phyloP scores from a whole-genome alignment of 306 rosid genomes.

The apple (Malus domestica) region DNA sequence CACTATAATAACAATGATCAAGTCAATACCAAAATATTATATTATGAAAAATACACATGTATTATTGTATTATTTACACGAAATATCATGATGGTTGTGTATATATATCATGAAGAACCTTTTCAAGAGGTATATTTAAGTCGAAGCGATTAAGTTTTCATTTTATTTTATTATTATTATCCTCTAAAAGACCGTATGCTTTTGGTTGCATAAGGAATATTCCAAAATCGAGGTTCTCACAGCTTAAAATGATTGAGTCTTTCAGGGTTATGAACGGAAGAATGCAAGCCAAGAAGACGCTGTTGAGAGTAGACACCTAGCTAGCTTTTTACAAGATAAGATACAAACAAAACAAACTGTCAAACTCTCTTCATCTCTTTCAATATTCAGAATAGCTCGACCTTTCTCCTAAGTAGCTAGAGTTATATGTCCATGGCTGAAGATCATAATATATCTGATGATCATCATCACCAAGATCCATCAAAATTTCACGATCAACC shows the following conservation, averaged over 20 bases:
- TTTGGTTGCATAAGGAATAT: background rate
- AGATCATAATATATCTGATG: background rate
- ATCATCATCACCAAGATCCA: background rate
- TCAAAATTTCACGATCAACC: background rate
- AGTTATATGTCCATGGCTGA: slow-evolving; percentile 6
- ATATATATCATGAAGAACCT: background rate
- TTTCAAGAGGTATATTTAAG: background rate
- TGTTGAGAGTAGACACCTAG: background rate
- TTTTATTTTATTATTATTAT: too few species aligned
- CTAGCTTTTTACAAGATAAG: background rate
- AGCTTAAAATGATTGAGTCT: background rate
- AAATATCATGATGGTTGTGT: background rate
- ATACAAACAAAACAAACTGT: background rate
- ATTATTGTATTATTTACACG: too few species aligned
- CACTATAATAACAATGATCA: too few species aligned
- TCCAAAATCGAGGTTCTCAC: background rate
- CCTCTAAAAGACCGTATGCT: too few species aligned
- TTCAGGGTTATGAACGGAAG: background rate
- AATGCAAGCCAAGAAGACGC: background rate
- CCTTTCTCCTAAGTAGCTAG: background rate
- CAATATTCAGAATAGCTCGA: background rate
- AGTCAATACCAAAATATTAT: too few species aligned
- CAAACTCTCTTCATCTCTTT: background rate
- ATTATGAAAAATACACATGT: too few species aligned
- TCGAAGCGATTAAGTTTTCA: background rate